Conservation (phyloP, 768 basidiomycete genomes). For the Calocera cornea region DNA sequence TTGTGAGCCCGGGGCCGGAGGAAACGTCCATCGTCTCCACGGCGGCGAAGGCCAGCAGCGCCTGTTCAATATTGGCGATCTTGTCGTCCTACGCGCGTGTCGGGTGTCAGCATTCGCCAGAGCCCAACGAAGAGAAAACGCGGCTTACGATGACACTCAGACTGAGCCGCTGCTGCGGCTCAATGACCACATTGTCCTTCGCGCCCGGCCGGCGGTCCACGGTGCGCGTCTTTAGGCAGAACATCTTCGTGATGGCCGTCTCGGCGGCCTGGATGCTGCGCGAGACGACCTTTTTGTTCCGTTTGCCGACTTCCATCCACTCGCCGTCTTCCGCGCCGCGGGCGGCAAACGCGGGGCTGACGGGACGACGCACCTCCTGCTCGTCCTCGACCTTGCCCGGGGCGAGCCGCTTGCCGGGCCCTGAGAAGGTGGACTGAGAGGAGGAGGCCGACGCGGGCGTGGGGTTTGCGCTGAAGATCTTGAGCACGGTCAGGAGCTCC, state of each 20-base stretch:
- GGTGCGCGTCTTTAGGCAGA: slow-evolving; percentile 84
- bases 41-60: slow-evolving; percentile 58
- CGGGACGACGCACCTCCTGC: slow-evolving; percentile 20
- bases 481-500: slow-evolving; percentile 59
- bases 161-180: slow-evolving; percentile 80
- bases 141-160: slow-evolving; percentile 69
- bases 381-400: slow-evolving; percentile 16
- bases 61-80: slow-evolving; percentile 69
- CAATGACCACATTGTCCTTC: slow-evolving; percentile 74
- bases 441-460: slow-evolving; percentile 24
- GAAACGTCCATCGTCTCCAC: slow-evolving; percentile 72
- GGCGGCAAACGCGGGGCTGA: slow-evolving; percentile 17
- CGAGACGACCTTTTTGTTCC: slow-evolving; percentile 66
- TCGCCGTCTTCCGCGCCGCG: slow-evolving; percentile 39
- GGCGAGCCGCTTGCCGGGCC: slow-evolving; percentile 18
- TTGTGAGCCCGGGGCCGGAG: slow-evolving; percentile 42
- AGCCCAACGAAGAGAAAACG: too few relatives aligned
- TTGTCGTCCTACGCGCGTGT: slow-evolving; percentile 42
- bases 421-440: background rate
- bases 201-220: slow-evolving; percentile 68
- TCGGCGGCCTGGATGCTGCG: slow-evolving; percentile 66
- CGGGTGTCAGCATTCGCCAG: background rate
- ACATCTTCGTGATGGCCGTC: slow-evolving; percentile 80
- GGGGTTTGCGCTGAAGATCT: slow-evolving; percentile 29
- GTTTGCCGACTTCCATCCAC: slow-evolving; percentile 89